phyloP scores from a whole-genome alignment of 345 rosid genomes.

The Corchorus olitorius region DNA sequence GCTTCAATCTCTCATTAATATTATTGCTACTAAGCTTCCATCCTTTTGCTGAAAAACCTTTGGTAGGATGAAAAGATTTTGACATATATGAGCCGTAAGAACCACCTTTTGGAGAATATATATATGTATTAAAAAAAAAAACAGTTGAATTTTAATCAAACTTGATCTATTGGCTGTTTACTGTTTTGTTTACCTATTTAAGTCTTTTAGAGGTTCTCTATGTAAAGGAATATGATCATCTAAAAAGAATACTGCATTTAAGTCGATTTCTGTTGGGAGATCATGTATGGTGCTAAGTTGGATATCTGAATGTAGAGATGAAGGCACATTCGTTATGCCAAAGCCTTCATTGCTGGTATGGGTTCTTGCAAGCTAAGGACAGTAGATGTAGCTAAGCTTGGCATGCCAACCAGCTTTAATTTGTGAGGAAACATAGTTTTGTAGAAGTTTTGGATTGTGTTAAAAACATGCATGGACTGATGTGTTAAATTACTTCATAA shows the following conservation, averaged over 20 bases:
- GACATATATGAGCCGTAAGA: too few species aligned
- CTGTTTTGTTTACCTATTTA: neutral
- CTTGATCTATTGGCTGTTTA: neutral
- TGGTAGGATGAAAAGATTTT: too few species aligned
- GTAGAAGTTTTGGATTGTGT: neutral
- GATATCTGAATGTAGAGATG: neutral
- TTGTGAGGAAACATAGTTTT: neutral
- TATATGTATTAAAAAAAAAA: too few species aligned
- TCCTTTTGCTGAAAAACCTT: too few species aligned
- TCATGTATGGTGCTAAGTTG: neutral
- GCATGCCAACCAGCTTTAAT: neutral
- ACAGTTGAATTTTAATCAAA: too few species aligned
- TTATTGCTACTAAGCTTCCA: neutral
- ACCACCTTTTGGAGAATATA: too few species aligned
- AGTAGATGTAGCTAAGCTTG: too few species aligned
- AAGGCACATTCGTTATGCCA: neutral
- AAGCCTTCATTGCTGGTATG: neutral
- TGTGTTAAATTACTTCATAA: neutral
- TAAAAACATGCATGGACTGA: neutral
- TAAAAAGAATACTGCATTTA: neutral
- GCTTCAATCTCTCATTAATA: neutral
- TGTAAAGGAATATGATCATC: neutral
- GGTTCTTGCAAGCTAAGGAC: neutral
- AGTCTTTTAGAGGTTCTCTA: neutral
- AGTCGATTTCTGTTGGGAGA: neutral